Percentiles rank a stretch among this genome's conserved stretches.
phyloP scores from a whole-genome alignment of 176 grass and related monocot species.

The Oryza australiensis region DNA sequence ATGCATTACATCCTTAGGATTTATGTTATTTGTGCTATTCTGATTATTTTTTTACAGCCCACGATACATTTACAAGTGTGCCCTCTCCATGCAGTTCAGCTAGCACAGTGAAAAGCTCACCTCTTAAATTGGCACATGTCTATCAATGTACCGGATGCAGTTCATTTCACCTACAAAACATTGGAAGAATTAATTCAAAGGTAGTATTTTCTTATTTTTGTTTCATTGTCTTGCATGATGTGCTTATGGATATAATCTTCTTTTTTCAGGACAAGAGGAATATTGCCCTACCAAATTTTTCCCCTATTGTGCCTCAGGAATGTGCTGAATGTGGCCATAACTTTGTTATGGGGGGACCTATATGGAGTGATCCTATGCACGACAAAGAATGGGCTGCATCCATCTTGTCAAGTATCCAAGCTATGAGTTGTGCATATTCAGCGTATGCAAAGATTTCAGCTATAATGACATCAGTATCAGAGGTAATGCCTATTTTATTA shows the following conservation, averaged over 20 bases:
- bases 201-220: constrained; percentile 31
- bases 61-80: constrained; percentile 16
- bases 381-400: constrained; percentile 74
- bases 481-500: constrained; percentile 41
- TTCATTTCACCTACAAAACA: constrained; percentile 80
- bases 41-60: constrained; percentile 5
- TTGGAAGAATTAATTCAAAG: constrained; percentile 70
- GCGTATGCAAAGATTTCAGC: constrained; percentile 75
- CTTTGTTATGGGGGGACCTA: constrained; percentile 86
- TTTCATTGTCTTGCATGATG: constrained; percentile 1
- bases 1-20: background rate
- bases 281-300: constrained; percentile 63
- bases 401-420: constrained; percentile 55
- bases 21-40: background rate
- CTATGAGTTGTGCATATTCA: constrained; percentile 52
- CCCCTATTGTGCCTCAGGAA: constrained; percentile 60
- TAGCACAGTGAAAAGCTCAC: constrained; percentile 66
- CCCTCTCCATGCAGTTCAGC: constrained; percentile 61
- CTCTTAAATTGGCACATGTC: constrained; percentile 82
- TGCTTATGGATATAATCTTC: constrained; percentile 25
- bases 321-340: constrained; percentile 69
- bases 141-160: constrained; percentile 82
- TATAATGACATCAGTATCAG: constrained; percentile 59
- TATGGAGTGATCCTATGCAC: constrained; percentile 89
- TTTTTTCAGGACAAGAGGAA: constrained; percentile 57